Evolutionary conservation across 352 stramenopile genomes (phyloP), one percentile per base, ranked within the genome.

Genomic region (Globisporangium ultimum): DNA sequence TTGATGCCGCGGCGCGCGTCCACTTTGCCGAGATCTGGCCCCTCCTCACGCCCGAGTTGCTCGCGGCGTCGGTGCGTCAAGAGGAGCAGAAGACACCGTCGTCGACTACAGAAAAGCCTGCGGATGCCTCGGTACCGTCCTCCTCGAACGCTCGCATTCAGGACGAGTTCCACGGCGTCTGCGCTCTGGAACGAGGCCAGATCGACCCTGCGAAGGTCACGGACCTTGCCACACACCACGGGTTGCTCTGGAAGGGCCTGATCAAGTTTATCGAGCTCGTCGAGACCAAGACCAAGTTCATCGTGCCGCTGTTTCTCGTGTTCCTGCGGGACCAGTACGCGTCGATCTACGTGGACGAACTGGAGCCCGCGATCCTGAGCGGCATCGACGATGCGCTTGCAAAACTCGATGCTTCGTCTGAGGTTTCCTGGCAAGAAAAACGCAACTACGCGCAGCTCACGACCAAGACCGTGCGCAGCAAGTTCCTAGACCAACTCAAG

Each of bases 281-380:
- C 10, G 86, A 96, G 64, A 72, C 73, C 17, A 95, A 93, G 66
- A 95, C 86, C 20, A 95, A 87, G 50, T 93, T 94, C 48, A 67
- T 96, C 53, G 84, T 95, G 11, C 86, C 86, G 18, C 70, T 96
- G n/a, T 95, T 95, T 58, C 61, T 92, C 5, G 69, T 75, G 0
- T 96, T 93, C 48, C 61, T 95, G 36, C 76, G 84, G 8, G 83
- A 96, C 52, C 86, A 96, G 64, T 96, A 95, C 64, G 63, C 66
- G 3, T 11, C 48, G 10, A 81, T 96, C 58, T 94, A 90, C 72
- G 72, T 68, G 14, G 82, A 95, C 50, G 87, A 95, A 46, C 50
- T 94, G n/a, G 67, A 80, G 13, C 40, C 55, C 2, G 58, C 66
- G 1, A 71, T 79, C 21, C 66, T 80, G 0, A 48, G 64, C 3